Evolutionary conservation across 140 eudicot species (phyloP).

Genomic region (Bidens hawaiensis): DNA sequence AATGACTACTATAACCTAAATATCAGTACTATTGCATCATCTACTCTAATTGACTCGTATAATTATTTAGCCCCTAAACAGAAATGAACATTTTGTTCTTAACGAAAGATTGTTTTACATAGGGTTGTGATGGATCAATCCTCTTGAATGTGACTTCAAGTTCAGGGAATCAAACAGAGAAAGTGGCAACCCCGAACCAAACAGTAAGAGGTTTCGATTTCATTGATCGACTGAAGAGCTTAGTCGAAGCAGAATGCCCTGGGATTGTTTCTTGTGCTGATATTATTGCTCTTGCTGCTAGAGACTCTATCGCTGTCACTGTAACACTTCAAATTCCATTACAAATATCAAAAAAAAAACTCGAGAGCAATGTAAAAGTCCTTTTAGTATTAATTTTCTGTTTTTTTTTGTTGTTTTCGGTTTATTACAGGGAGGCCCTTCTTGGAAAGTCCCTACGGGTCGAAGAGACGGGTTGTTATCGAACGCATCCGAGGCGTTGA

Average conservation of each 20-base stretch:
- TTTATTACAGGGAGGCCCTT: constrained; percentile 66
- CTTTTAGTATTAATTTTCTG: neutral
- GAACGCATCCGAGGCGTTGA: constrained; percentile 57
- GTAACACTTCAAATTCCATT: constrained; percentile 28
- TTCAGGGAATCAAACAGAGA: constrained; percentile 65
- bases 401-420: neutral
- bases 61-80: neutral
- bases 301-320: constrained; percentile 58
- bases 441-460: constrained; percentile 86
- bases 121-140: constrained; percentile 82
- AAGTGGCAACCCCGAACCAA: constrained; percentile 46
- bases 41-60: neutral
- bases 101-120: neutral
- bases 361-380: neutral
- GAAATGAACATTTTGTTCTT: neutral
- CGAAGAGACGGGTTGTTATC: constrained; percentile 77
- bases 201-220: constrained; percentile 61
- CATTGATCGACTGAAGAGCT: constrained; percentile 57
- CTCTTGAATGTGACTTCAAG: constrained; percentile 51
- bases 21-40: neutral
- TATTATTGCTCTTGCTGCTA: constrained; percentile 57
- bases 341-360: neutral
- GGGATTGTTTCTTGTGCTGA: constrained; percentile 87
- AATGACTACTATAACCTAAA: neutral
- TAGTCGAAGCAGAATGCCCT: constrained; percentile 72